Base-by-base conservation (phyloP, 2,329 filamentous ascomycete genomes). In the Cladophialophora yegresii region DNA sequence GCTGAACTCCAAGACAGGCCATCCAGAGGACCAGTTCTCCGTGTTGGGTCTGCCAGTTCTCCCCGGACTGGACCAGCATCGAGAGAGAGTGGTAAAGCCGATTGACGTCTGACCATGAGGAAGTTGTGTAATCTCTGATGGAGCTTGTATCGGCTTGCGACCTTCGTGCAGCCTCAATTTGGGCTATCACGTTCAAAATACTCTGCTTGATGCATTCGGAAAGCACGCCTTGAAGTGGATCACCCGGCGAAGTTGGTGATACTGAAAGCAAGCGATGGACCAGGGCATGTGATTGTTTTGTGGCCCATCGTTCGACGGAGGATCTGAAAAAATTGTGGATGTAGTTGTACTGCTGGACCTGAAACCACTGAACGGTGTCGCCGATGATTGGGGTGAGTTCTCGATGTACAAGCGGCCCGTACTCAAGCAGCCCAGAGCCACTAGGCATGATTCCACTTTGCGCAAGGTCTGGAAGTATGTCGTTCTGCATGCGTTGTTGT, bases 1-100 rank as follows among this genome's bases (percentile, higher is more conserved):
- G 32, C 43, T 65, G 65, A 10, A 36, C 32, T 20, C 58, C 65
- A 6, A 63, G 16, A 36, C 62, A 67, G 28, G 45, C 56, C 59
- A 67, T 60, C 65, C 65, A 67, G 5, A 67, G 45, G 26, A 67
- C 40, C 10, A 61, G 30, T n/a, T 67, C 61, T n/a, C 58, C 53
- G 53, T 62, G 55, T 23, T 61, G 47, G 9, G 55, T 51, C 32
- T 60, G 28, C 56, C 57, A 57, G 30, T 53, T 30, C n/a, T 63
- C 56, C 3, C 33, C 54, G 23, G 32, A 60, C 8, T 51, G 30
- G 22, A 63, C 22, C 4, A 59, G 20, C 10, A 51, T 22, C 13
- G 20, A 22, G 12, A 67, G 58, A 12, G 61, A 36, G 10, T 58
- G 54, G 13, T 36, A 40, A 23, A 66, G 61, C 13, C 61, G 53